These are phyloP conservation scores for Suhomyces chickasaworum DNA, from an alignment of 1,139 yeast species.

Conservation along the genomic window DNA sequence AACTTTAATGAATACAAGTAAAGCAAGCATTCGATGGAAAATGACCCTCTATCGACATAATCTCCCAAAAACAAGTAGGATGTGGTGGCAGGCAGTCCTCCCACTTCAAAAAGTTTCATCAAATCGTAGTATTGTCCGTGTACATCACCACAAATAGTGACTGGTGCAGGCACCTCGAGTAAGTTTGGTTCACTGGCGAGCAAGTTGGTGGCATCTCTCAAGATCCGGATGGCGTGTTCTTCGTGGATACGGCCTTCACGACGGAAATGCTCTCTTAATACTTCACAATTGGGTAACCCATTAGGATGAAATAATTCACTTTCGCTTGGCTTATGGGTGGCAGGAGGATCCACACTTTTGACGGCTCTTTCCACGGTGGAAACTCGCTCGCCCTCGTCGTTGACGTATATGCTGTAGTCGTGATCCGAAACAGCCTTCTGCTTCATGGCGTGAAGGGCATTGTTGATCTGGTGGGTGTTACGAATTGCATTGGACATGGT, in stretches of 20 bases:
- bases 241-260: constrained; percentile 80
- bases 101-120: constrained; percentile 89
- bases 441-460: constrained; percentile 75
- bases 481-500: constrained; percentile 22
- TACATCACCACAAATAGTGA: constrained; percentile 94
- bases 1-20: constrained; percentile 81
- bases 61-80: constrained; percentile 89
- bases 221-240: constrained; percentile 69
- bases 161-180: constrained; percentile 84
- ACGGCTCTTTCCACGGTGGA: constrained; percentile 74
- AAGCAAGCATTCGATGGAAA: constrained; percentile 84
- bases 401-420: constrained; percentile 58
- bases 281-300: constrained; percentile 74
- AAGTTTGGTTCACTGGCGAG: constrained; percentile 76
- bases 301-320: constrained; percentile 61
- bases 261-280: constrained; percentile 71
- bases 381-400: constrained; percentile 69
- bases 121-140: constrained; percentile 95
- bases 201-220: constrained; percentile 59
- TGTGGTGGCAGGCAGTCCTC: constrained; percentile 81
- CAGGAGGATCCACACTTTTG: constrained; percentile 67
- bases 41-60: constrained; percentile 94
- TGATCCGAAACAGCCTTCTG: constrained; percentile 39
- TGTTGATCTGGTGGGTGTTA: constrained; percentile 64
- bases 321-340: constrained; percentile 64